Base-by-base conservation (phyloP, 345 rosid species). In the Xanthoceras sorbifolium region DNA sequence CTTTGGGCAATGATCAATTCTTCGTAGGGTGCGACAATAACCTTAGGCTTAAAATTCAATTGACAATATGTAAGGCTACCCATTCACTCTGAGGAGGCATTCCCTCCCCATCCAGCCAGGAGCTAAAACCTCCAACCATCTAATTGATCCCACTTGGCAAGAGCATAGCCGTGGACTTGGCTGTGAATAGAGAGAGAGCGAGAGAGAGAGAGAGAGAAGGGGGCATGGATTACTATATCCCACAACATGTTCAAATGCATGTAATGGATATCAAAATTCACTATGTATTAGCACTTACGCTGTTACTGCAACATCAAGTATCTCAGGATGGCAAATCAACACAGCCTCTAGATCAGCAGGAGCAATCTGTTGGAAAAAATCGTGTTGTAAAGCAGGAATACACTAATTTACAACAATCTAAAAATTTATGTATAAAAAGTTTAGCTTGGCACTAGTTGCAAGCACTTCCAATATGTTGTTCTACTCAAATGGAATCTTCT, bases 311-410 rank as follows among this genome's bases (percentile, higher is more conserved):
- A 84, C 95, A 75, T 94, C 98, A 4, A 86, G 77, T 64, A 94
- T 86, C 69, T 87, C 87, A 3, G 95, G 97, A 83, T 94, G 94
- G 67, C 87, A 76, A 64, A 89, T 85, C 79, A 93, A 75, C 36
- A 88, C 82, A 67, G 93, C 88, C 78, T 93, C 98, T 44, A 94
- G 84, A 86, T 93, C 97, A 81, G 95, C 97, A 71, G 97, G 97
- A 62, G 98, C 87, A 60, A 94, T 89, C 98, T 92, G 91, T 73
- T 75, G 46, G n/a, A n/a, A 72, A 46, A n/a, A 8, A 29, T 20
- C 72, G 72, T 28, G 23, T 26, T 64, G 62, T 61, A 34, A 57
- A 54, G 60, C 38, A 74, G 3, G 40, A 23, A 32, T 36, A 52
- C 12, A 36, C n/a, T 32, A 40, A 22, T 68, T 28, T 31, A 63